Evolutionary conservation across 2,329 filamentous ascomycete genomes (phyloP), one percentile per base, ranked within the genome.

Genomic region (Hymenoscyphus salicellus): DNA sequence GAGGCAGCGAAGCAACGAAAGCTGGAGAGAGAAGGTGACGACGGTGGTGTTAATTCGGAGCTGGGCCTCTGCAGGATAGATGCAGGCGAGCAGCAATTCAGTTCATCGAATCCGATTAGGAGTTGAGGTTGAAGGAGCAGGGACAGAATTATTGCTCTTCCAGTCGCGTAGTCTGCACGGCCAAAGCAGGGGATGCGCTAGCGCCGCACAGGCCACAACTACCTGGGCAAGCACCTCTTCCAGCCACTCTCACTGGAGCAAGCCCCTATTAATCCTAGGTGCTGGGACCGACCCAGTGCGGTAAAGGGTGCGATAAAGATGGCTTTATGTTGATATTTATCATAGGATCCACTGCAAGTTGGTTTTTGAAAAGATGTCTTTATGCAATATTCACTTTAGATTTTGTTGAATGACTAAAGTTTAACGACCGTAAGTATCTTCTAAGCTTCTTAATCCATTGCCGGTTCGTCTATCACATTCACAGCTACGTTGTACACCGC

Each of bases 51-150:
- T 43, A 46, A 56, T 58, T 58, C 62, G 60, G 62, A 68, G 57
- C 63, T 66, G 58, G 41, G 63, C 62, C 61, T 62, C 62, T 63
- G 62, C 55, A 56, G 58, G 61, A 64, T 30, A 36, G 41, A 33
- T 46, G 60, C 60, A 57, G 43, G 41, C 32, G 46, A 60, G 52
- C 33, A 23, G 57, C 33, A 59, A 46, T 41, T n/a, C 16, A 41
- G 36, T 41, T 41, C 57, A 59, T 59, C 38, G 23, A 59, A 30
- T 26, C 28, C 23, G 17, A 59, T 41, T 7, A 59, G 57, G 33
- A 41, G 57, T 59, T 58, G 57, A 59, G 33, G 36, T 59, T 28
- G 57, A 26, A 41, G 20, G 33, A 59, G 14, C 33, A 43, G 57
- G 33, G 16, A 38, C n/a, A 56, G 60, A 56, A 56, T 41, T 56